phyloP scores from a whole-genome alignment of 352 stramenopile species.

The Pythium brachiatum region DNA sequence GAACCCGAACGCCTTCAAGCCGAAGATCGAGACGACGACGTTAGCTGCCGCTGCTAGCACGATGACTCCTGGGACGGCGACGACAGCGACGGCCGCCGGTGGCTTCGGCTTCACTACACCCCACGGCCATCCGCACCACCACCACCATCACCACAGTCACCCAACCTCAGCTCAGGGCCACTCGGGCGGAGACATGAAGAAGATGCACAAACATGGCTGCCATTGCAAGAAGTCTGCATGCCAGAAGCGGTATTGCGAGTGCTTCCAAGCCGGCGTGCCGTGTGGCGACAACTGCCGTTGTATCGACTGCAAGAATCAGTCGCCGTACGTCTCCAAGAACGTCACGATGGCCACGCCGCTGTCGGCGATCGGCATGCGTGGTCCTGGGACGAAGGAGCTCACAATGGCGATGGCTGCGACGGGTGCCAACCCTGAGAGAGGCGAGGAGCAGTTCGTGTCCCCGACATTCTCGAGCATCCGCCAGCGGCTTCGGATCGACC shows the following conservation, averaged over 20 bases:
- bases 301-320: conserved; percentile 86
- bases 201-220: conserved; percentile 94
- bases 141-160: conserved; percentile 5
- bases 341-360: conserved; percentile 14
- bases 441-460: conserved; percentile 46
- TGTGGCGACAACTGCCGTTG: conserved; percentile 90
- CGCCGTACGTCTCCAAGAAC: conserved; percentile 36
- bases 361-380: conserved; percentile 25
- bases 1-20: conserved; percentile 95
- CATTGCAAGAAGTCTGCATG: conserved; percentile 97
- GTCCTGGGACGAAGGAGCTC: conserved; percentile 34
- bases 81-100: background rate
- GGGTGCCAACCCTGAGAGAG: conserved; percentile 1
- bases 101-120: conserved; percentile 21
- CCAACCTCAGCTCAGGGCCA: background rate
- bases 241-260: conserved; percentile 98
- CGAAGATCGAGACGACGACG: conserved; percentile 85
- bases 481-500: conserved; percentile 62
- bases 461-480: conserved; percentile 51
- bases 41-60: background rate
- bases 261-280: conserved; percentile 89
- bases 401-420: conserved; percentile 8
- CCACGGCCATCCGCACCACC: conserved; percentile 12
- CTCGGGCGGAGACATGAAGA: conserved; percentile 34
- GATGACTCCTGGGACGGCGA: conserved; percentile 4